Evolutionary conservation across 2,329 filamentous ascomycete genomes (phyloP), one percentile per base, ranked within the genome.

Genomic region (Didymosphaeria variabile): DNA sequence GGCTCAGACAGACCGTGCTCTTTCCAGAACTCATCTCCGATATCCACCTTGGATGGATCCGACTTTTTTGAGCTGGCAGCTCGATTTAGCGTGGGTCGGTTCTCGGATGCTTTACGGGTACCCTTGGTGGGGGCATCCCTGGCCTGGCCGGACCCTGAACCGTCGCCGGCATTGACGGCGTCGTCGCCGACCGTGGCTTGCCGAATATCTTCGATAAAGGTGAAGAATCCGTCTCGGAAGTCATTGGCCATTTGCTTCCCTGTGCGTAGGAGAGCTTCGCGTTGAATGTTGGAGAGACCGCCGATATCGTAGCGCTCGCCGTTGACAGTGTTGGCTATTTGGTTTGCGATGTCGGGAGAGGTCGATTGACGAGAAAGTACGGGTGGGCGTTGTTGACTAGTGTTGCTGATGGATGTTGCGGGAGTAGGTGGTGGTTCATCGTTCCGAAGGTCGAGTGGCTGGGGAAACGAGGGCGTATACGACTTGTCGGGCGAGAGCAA

Each of bases 121-220:
- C 60, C 61, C 56, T 73, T 78, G 46, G 65, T 71, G 50, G 65
- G 67, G 42, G 69, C 70, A 65, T 65, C 65, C 61, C 67, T 67
- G 49, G 44, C 59, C 54, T 50, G 77, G 69, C 62, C 74, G 66
- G 58, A 72, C 69, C 60, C 68, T 60, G 80, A 67, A 62, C 79
- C 73, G 62, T 79, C 77, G 36, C 80, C 80, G 45, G 88, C 89
- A 62, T 84, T 88, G 64, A 93, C 87, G 17, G 89, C 92, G 80
- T 99, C 95, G 57, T 99, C 95, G 26, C 95, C 95, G 7, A 99
- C 93, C 0, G 95, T 97, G 15, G 94, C 96, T 79, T 98, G 95
- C 67, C 94, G 87, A 51, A 99, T 88, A 74, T 99, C 95, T 76
- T 98, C 95, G 61, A 97, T 88, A 79, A 99, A 99, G 1, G 92